Evolutionary conservation across 2,329 filamentous ascomycete genomes (phyloP).

Genomic region (Cladosporium oxysporum): DNA sequence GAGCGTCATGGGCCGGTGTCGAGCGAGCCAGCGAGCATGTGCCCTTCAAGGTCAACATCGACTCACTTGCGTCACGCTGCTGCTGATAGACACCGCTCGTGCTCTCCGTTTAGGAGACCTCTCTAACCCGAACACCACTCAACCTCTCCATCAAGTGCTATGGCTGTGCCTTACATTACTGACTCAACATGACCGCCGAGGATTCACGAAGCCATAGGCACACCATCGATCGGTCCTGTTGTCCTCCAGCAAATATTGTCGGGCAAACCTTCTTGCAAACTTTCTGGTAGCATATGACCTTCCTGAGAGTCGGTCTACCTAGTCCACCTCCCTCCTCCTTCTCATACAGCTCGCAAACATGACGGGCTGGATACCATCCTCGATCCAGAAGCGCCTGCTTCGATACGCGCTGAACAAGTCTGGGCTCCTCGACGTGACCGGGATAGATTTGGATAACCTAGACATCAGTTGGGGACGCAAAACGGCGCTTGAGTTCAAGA

Average conservation of each 20-base stretch:
- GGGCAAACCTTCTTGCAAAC: constrained; percentile 16
- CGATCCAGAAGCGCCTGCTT: constrained; percentile 82
- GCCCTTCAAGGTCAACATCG: constrained; percentile 4
- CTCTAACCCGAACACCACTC: not conserved
- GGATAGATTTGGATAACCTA: constrained; percentile 80
- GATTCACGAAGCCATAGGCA: constrained; percentile 12
- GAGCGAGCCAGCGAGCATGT: constrained; percentile 8
- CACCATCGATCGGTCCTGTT: constrained; percentile 2
- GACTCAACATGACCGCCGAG: constrained; percentile 10
- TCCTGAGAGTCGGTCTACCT: not conserved
- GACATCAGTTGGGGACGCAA: constrained; percentile 80
- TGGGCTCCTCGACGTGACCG: constrained; percentile 84
- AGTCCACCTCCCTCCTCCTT: not conserved
- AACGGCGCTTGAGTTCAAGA: constrained; percentile 80
- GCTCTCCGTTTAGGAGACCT: not conserved
- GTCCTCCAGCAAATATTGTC: not conserved
- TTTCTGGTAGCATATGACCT: constrained; percentile 4
- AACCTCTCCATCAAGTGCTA: not conserved
- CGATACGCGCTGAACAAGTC: constrained; percentile 81
- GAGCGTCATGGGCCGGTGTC: constrained; percentile 2
- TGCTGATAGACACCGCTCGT: constrained; percentile 1
- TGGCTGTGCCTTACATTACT: constrained; percentile 1
- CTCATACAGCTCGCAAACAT: constrained; percentile 22
- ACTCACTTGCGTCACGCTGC: not conserved
- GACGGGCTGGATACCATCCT: constrained; percentile 70